Conservation (phyloP, 208 protist genomes). For the Leishmania mexicana region DNA sequence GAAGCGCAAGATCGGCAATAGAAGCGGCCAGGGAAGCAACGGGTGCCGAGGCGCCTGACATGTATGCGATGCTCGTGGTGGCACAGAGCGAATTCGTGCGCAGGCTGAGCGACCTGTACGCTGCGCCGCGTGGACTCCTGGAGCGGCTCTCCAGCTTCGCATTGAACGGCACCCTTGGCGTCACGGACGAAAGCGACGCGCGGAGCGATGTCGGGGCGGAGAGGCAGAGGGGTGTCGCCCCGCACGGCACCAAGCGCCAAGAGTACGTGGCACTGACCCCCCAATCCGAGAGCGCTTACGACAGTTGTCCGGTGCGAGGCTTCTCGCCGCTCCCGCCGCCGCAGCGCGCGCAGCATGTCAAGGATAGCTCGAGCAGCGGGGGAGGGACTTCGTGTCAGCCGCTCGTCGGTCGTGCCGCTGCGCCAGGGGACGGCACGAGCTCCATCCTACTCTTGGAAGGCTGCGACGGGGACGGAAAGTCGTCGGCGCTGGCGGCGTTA, state of each 20-base stretch:
- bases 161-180: slow-evolving; percentile 20
- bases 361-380: not conserved
- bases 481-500: slow-evolving; percentile 59
- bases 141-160: slow-evolving; percentile 65
- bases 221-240: not conserved
- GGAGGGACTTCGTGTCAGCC: not conserved
- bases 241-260: not conserved
- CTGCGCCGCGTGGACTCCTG: slow-evolving; percentile 55
- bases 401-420: not conserved
- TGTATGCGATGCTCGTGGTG: slow-evolving; percentile 16
- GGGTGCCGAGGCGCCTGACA: slow-evolving; percentile 1
- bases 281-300: not conserved
- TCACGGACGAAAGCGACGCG: not conserved
- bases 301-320: not conserved
- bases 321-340: not conserved
- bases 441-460: slow-evolving; percentile 70
- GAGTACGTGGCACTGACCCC: not conserved
- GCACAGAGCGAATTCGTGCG: slow-evolving; percentile 37
- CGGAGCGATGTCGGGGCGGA: not conserved
- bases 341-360: not conserved
- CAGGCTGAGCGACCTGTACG: slow-evolving; percentile 61
- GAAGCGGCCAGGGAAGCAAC: not conserved
- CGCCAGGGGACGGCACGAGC: slow-evolving; percentile 1
- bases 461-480: slow-evolving; percentile 77
- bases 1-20: not conserved